These are phyloP conservation scores for Tillandsia leiboldiana DNA, from an alignment of 176 grass and related monocot species.

Conservation along the genomic window DNA sequence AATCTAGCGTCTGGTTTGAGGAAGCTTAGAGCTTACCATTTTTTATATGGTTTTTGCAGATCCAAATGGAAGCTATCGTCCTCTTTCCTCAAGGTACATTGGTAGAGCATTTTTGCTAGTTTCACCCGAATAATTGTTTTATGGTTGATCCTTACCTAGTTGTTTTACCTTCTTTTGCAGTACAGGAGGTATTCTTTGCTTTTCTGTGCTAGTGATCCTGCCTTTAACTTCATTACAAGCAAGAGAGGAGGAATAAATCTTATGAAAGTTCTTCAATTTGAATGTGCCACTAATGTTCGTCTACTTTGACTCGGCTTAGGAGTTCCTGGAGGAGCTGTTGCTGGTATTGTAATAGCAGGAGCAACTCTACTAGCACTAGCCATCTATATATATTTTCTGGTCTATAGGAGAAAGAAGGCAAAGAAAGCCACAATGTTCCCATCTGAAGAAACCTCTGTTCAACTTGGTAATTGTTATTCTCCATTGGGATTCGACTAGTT, in stretches of 20 bases:
- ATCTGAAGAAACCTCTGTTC: conserved; percentile 42
- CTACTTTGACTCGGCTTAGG: conserved; percentile 17
- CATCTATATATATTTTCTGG: conserved; percentile 21
- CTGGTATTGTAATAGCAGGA: conserved; percentile 47
- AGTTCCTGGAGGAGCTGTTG: conserved; percentile 41
- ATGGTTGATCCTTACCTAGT: conserved; percentile 13
- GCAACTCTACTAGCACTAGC: conserved; percentile 29
- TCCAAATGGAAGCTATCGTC: conserved; percentile 37
- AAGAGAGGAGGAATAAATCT: neutral
- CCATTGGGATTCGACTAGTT: neutral
- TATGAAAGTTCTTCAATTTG: neutral
- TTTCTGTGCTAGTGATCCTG: conserved; percentile 24
- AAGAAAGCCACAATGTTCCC: conserved; percentile 33
- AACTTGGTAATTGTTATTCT: conserved; percentile 29
- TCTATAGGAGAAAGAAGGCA: conserved; percentile 53
- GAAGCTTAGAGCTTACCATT: neutral
- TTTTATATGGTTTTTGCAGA: conserved; percentile 45
- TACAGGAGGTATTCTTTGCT: conserved; percentile 41
- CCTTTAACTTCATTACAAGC: conserved; percentile 10
- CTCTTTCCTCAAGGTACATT: conserved; percentile 57
- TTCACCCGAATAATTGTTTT: neutral
- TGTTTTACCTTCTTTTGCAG: conserved; percentile 44
- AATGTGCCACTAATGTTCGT: conserved; percentile 13
- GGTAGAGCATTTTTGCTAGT: conserved; percentile 5
- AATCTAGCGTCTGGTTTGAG: conserved; percentile 3